Evolutionary conservation across 495 filamentous ascomycete genomes (phyloP).

Genomic region (Bombardia bombarda): DNA sequence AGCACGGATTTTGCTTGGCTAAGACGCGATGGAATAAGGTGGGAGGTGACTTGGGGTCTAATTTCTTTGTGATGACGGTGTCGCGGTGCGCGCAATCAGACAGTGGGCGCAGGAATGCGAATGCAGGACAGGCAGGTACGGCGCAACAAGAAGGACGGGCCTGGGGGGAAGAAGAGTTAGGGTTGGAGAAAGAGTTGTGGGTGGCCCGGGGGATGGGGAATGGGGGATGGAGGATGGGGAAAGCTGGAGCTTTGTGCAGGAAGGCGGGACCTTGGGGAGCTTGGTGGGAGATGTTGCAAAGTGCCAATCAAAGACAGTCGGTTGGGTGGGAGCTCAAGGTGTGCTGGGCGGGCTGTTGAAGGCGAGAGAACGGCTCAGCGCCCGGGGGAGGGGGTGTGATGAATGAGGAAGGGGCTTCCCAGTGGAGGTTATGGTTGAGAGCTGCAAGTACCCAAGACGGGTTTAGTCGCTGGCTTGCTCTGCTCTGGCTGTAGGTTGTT

Average conservation of each 20-base stretch:
- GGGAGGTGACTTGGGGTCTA: too few species aligned
- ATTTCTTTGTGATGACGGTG: constrained; percentile 33
- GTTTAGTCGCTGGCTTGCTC: too few species aligned
- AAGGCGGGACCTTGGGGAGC: not conserved
- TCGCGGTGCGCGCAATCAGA: constrained; percentile 28
- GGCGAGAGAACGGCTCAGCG: not conserved
- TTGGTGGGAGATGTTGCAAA: constrained; percentile 7
- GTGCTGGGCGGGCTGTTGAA: not conserved
- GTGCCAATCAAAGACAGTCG: too few species aligned
- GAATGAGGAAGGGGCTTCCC: too few species aligned
- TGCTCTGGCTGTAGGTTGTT: too few species aligned
- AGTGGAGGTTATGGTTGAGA: too few species aligned
- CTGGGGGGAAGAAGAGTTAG: constrained; percentile 23
- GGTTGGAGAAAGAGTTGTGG: constrained; percentile 24
- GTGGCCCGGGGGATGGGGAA: constrained; percentile 6
- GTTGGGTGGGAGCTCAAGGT: not conserved
- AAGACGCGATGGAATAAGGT: constrained; percentile 16
- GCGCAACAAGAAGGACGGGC: constrained; percentile 13
- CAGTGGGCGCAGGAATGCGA: constrained; percentile 19
- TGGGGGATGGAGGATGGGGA: not conserved
- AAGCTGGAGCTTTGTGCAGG: constrained; percentile 1
- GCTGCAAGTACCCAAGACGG: too few species aligned
- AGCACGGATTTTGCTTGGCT: constrained; percentile 3
- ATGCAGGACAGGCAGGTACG: constrained; percentile 17
- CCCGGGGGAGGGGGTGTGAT: too few species aligned